These are phyloP conservation scores for Starmerella tilneyi DNA, from an alignment of 805 yeast genomes.

Conservation along the genomic window DNA sequence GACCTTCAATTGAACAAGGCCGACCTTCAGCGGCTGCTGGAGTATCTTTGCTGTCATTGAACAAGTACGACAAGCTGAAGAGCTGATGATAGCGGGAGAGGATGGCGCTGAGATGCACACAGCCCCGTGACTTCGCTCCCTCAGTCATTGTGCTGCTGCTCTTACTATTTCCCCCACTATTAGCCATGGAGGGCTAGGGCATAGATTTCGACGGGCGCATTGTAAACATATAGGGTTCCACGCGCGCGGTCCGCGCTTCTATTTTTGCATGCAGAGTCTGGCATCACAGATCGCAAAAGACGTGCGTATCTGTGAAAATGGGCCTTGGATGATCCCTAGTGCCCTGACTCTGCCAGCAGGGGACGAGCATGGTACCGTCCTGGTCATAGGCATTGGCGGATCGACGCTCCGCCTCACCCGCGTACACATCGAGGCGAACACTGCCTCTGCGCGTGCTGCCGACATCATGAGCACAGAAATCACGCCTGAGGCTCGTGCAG, in stretches of 20 bases:
- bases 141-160: too few relatives aligned
- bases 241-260: too few relatives aligned
- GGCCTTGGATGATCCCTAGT: constrained; percentile 23
- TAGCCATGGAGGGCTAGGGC: too few relatives aligned
- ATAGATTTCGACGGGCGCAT: neutral
- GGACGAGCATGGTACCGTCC: constrained; percentile 13
- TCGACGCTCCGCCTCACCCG: constrained; percentile 22
- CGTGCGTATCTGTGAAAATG: constrained; percentile 9
- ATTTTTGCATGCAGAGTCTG: constrained; percentile 6
- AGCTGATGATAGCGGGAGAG: too few relatives aligned
- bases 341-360: constrained; percentile 8
- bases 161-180: too few relatives aligned
- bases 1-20: constrained; percentile 72
- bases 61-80: too few relatives aligned
- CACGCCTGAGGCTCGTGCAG: constrained; percentile 11
- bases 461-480: constrained; percentile 7
- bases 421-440: neutral
- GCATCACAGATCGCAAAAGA: constrained; percentile 1
- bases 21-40: constrained; percentile 58
- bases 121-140: too few relatives aligned
- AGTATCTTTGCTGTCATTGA: constrained; percentile 27
- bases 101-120: too few relatives aligned
- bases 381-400: constrained; percentile 25
- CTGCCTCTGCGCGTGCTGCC: neutral
- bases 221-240: neutral